phyloP scores from a whole-genome alignment of 2,329 filamentous ascomycete genomes.

The Rachicladosporium sp. region DNA sequence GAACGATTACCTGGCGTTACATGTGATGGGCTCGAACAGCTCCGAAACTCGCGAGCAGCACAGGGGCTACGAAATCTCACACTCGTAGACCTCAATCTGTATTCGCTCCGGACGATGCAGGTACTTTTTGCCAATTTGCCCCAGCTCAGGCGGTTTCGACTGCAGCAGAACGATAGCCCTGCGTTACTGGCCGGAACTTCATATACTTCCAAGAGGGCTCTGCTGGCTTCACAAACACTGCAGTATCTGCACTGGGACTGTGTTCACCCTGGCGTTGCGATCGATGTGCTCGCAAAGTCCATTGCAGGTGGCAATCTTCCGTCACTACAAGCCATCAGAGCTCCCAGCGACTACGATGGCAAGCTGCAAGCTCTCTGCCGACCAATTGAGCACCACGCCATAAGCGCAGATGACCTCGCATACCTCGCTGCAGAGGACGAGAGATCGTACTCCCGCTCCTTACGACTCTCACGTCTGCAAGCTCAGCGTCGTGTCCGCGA shows the following conservation, averaged over 20 bases:
- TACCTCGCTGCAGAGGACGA: slow-evolving; percentile 7
- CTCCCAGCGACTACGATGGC: slow-evolving; percentile 58
- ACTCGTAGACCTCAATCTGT: slow-evolving; percentile 42
- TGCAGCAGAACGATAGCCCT: slow-evolving; percentile 41
- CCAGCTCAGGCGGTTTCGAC: slow-evolving; percentile 36
- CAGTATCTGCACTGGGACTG: slow-evolving; percentile 50
- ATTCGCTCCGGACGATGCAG: slow-evolving; percentile 39
- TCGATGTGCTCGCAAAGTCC: slow-evolving; percentile 50
- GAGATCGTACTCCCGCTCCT: slow-evolving; percentile 12
- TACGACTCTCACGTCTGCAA: slow-evolving; percentile 41
- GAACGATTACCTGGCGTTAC: slow-evolving; percentile 44
- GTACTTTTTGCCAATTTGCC: slow-evolving; percentile 37
- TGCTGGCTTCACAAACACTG: slow-evolving; percentile 38
- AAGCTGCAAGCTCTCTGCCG: slow-evolving; percentile 56
- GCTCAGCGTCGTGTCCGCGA: slow-evolving; percentile 55
- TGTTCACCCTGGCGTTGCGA: slow-evolving; percentile 41
- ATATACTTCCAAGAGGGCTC: slow-evolving; percentile 6
- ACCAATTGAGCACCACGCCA: slow-evolving; percentile 44
- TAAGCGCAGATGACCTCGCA: slow-evolving; percentile 32
- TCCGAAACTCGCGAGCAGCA: slow-evolving; percentile 35
- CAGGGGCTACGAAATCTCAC: slow-evolving; percentile 34
- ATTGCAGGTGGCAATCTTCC: slow-evolving; percentile 54
- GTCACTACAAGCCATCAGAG: slow-evolving; percentile 44
- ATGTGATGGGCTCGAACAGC: slow-evolving; percentile 40
- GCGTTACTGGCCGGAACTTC: slow-evolving; percentile 28